Conservation (phyloP, 768 basidiomycete species). For the Hydnomerulius pinastri region DNA sequence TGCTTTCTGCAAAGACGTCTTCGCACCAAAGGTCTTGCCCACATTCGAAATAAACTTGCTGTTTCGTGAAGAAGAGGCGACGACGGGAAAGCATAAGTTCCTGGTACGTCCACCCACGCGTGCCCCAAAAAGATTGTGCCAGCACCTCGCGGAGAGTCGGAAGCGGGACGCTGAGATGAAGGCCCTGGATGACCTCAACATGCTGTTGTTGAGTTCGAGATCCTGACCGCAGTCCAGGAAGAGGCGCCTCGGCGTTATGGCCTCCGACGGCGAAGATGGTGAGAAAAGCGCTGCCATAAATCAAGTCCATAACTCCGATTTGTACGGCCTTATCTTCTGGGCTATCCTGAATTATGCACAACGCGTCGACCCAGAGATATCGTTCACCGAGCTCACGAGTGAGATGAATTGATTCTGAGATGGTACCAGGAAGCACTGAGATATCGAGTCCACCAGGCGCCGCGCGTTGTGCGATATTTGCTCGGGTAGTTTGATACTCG, state of each 20-base stretch:
- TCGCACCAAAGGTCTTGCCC: constrained; percentile 23
- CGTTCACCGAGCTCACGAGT: constrained; percentile 19
- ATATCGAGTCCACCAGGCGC: too few species aligned
- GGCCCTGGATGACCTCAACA: constrained; percentile 19
- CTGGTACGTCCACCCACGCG: constrained; percentile 27
- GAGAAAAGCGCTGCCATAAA: constrained; percentile 18
- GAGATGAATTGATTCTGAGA: constrained; percentile 20
- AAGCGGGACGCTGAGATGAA: constrained; percentile 24
- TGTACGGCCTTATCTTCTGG: constrained; percentile 18
- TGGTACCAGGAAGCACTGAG: constrained; percentile 20
- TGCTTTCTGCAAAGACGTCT: constrained; percentile 22
- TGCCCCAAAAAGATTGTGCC: constrained; percentile 14
- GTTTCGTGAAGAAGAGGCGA: constrained; percentile 19
- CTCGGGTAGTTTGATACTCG: too few species aligned
- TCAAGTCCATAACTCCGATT: constrained; percentile 19
- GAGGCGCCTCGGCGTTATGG: constrained; percentile 3
- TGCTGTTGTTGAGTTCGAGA: constrained; percentile 17
- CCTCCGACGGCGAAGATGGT: constrained; percentile 22
- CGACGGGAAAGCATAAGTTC: constrained; percentile 22
- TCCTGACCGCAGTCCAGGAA: constrained; percentile 11
- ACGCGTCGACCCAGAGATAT: constrained; percentile 27
- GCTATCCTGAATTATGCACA: constrained; percentile 27
- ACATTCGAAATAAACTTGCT: constrained; percentile 27
- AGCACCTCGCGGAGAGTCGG: constrained; percentile 8
- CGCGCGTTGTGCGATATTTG: too few species aligned